phyloP scores from a whole-genome alignment of 2,329 filamentous ascomycete genomes.

The Coniochaeta ligniaria region DNA sequence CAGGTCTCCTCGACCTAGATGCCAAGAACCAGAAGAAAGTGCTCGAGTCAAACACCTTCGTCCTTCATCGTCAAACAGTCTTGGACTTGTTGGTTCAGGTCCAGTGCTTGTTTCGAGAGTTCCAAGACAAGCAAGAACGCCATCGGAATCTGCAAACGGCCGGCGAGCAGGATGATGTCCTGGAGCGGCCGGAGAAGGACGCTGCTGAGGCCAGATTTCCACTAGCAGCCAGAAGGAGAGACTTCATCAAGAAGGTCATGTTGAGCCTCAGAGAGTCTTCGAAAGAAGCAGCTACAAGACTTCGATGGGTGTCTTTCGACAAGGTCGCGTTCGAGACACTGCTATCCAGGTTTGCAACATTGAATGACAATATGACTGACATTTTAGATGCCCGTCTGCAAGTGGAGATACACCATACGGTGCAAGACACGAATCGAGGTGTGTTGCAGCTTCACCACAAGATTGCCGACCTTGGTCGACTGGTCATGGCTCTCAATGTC shows the following conservation, averaged over 20 bases:
- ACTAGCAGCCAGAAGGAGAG: slow-evolving; percentile 28
- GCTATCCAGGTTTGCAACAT: slow-evolving; percentile 31
- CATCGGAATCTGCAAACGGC: slow-evolving; percentile 27
- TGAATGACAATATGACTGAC: slow-evolving; percentile 41
- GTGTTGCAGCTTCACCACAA: slow-evolving; percentile 39
- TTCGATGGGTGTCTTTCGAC: slow-evolving; percentile 38
- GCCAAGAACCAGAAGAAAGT: slow-evolving; percentile 31
- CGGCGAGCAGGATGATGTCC: slow-evolving; percentile 24
- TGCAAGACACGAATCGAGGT: slow-evolving; percentile 39
- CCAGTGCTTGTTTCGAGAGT: slow-evolving; percentile 38
- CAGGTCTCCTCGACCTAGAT: slow-evolving; percentile 37
- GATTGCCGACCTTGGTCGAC: slow-evolving; percentile 34
- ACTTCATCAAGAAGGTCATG: slow-evolving; percentile 39
- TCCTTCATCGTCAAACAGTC: slow-evolving; percentile 40
- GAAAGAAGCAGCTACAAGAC: slow-evolving; percentile 22
- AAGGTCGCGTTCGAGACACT: slow-evolving; percentile 36
- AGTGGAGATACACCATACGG: slow-evolving; percentile 37
- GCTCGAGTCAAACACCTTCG: slow-evolving; percentile 38
- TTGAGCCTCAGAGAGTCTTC: slow-evolving; percentile 26
- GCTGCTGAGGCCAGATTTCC: slow-evolving; percentile 36
- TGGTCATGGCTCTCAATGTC: slow-evolving; percentile 37
- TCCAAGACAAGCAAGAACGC: slow-evolving; percentile 31
- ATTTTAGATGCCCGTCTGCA: slow-evolving; percentile 38
- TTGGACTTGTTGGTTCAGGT: slow-evolving; percentile 40
- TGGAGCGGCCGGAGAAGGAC: slow-evolving; percentile 33